These are phyloP conservation scores for Fusarium lateritium DNA, from an alignment of 2,329 filamentous ascomycete genomes.

Conservation along the genomic window DNA sequence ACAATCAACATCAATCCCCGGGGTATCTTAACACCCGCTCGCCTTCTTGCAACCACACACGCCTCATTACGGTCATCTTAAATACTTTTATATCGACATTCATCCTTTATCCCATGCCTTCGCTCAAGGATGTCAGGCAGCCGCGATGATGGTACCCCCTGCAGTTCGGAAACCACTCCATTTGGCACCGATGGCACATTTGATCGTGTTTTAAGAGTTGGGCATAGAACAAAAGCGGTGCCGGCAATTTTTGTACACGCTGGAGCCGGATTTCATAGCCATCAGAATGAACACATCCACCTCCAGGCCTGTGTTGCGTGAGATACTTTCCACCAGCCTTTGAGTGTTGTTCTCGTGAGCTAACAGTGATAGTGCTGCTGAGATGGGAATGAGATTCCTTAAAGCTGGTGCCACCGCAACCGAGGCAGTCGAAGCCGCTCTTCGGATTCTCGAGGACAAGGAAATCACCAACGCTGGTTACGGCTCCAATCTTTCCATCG, in stretches of 20 bases:
- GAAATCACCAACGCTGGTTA: slow-evolving; percentile 98
- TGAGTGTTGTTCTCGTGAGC: neutral
- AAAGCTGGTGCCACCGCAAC: slow-evolving; percentile 83
- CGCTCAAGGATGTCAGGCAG: slow-evolving; percentile 52
- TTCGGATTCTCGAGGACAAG: slow-evolving; percentile 89
- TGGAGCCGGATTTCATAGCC: slow-evolving; percentile 93
- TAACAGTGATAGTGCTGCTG: slow-evolving; percentile 77
- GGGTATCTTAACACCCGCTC: slow-evolving; percentile 4
- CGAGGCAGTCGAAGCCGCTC: slow-evolving; percentile 90
- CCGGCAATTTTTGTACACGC: slow-evolving; percentile 95
- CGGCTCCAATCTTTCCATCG: slow-evolving; percentile 92
- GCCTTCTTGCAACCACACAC: neutral
- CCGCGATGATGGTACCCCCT: slow-evolving; percentile 47
- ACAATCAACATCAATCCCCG: slow-evolving; percentile 17
- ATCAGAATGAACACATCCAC: slow-evolving; percentile 86
- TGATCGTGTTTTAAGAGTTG: slow-evolving; percentile 57
- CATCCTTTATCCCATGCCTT: slow-evolving; percentile 43
- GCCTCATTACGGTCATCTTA: slow-evolving; percentile 4
- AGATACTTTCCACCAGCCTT: slow-evolving; percentile 53
- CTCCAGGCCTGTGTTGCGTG: slow-evolving; percentile 91
- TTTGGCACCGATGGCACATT: slow-evolving; percentile 60
- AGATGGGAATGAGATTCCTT: slow-evolving; percentile 84
- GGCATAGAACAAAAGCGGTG: slow-evolving; percentile 56
- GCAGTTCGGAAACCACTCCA: slow-evolving; percentile 65
- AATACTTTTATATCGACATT: neutral